These are phyloP conservation scores for Athelia psychrophila DNA, from an alignment of 1,284 basidiomycete species.

Conservation along the genomic window DNA sequence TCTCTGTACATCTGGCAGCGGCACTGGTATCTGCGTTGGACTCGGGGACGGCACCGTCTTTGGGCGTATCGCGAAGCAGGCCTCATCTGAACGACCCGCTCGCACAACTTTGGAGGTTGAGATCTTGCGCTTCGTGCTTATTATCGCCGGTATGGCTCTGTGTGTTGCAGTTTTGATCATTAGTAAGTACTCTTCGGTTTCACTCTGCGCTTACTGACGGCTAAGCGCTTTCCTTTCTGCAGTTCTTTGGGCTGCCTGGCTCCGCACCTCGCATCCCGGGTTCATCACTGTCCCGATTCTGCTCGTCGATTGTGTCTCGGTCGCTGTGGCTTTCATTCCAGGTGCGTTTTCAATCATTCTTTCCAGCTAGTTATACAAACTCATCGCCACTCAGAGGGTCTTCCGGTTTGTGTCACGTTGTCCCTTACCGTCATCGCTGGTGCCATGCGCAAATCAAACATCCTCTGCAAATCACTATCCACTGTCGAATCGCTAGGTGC, in stretches of 20 bases:
- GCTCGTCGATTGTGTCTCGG: conserved; percentile 60
- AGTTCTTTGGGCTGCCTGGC: conserved; percentile 54
- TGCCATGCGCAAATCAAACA: conserved; percentile 51
- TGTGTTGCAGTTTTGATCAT: conserved; percentile 49
- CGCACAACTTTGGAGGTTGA: conserved; percentile 43
- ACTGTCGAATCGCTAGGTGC: conserved; percentile 49
- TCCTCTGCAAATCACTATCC: conserved; percentile 51
- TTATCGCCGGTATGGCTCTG: conserved; percentile 37
- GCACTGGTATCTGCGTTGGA: conserved; percentile 50
- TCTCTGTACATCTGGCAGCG: conserved; percentile 54
- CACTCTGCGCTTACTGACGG: background rate
- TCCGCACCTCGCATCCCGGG: conserved; percentile 39
- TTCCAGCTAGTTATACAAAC: background rate
- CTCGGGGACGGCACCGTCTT: conserved; percentile 56
- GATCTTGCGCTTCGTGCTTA: conserved; percentile 39
- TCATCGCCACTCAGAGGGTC: conserved; percentile 36
- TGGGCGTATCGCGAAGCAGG: conserved; percentile 57
- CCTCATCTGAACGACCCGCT: conserved; percentile 37
- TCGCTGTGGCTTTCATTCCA: conserved; percentile 58
- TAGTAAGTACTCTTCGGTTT: conserved; percentile 27
- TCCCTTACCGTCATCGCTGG: conserved; percentile 45
- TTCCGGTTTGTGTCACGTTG: conserved; percentile 43
- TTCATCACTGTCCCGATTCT: conserved; percentile 55
- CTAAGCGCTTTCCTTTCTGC: background rate
- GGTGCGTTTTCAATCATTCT: conserved; percentile 17